Conservation (phyloP, 345 rosid species). For the Corchorus capsularis region DNA sequence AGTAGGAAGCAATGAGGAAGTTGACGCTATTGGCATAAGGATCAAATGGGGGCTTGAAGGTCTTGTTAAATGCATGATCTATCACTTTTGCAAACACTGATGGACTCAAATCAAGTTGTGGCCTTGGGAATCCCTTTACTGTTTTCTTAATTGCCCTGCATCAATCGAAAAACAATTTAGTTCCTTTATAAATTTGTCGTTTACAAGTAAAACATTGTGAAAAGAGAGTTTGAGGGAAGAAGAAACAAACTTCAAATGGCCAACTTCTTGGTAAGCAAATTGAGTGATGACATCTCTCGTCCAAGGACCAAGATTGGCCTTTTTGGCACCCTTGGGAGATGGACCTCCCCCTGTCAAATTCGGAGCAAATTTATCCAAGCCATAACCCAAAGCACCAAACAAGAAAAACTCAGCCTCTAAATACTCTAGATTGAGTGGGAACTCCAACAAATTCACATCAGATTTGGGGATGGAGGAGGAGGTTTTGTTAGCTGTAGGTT, state of each 20-base stretch:
- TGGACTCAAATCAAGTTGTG: conserved; percentile 64
- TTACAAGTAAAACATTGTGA: background rate
- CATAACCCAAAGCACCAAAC: conserved; percentile 69
- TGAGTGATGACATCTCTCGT: conserved; percentile 65
- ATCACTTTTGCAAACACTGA: conserved; percentile 53
- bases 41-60: conserved; percentile 64
- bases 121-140: conserved; percentile 83
- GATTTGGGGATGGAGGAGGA: conserved; percentile 23
- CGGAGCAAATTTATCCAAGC: conserved; percentile 73
- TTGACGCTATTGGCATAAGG: conserved; percentile 60
- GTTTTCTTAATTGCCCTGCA: conserved; percentile 64
- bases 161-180: background rate
- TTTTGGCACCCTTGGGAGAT: conserved; percentile 59
- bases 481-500: background rate
- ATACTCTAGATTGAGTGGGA: conserved; percentile 83
- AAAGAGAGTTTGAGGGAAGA: background rate
- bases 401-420: conserved; percentile 93
- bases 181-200: background rate
- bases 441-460: conserved; percentile 64
- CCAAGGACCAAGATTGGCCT: conserved; percentile 59
- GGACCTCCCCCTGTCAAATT: conserved; percentile 71
- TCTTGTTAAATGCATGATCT: conserved; percentile 53
- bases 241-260: conserved; percentile 63
- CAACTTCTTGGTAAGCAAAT: conserved; percentile 91
- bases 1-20: conserved; percentile 72